Conservation (phyloP, 1,284 basidiomycete species). For the Pseudozyma pruni region DNA sequence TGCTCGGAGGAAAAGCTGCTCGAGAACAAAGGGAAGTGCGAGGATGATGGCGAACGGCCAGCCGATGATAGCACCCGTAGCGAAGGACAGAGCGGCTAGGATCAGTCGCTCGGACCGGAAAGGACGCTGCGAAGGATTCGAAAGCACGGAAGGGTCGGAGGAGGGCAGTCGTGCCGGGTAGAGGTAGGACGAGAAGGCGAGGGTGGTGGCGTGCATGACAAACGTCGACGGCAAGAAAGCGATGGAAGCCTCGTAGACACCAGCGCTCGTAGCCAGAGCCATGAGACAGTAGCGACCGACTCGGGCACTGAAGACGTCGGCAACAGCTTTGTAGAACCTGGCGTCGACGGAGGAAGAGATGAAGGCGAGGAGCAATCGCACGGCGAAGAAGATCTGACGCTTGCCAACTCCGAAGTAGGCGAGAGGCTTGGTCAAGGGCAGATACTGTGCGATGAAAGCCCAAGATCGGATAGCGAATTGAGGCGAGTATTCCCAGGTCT, state of each 20-base stretch:
- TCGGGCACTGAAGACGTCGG: slow-evolving; percentile 83
- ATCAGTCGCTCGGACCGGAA: slow-evolving; percentile 59
- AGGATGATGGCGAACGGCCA: slow-evolving; percentile 94
- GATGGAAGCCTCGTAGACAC: slow-evolving; percentile 90
- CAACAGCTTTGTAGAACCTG: slow-evolving; percentile 83
- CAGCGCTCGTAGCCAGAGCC: slow-evolving; percentile 83
- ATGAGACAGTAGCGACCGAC: slow-evolving; percentile 92
- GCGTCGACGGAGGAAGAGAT: slow-evolving; percentile 82
- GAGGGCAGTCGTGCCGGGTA: slow-evolving; percentile 72
- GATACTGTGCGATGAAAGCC: slow-evolving; percentile 80
- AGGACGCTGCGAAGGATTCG: slow-evolving; percentile 34
- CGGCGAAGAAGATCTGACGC: slow-evolving; percentile 86
- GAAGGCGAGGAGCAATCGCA: slow-evolving; percentile 82
- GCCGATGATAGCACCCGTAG: slow-evolving; percentile 85
- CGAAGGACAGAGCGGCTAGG: slow-evolving; percentile 78
- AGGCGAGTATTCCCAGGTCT: slow-evolving; percentile 97
- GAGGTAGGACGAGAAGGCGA: slow-evolving; percentile 82
- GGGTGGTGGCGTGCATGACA: slow-evolving; percentile 87
- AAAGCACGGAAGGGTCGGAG: slow-evolving; percentile 30
- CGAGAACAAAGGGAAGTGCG: slow-evolving; percentile 86
- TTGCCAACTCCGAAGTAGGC: slow-evolving; percentile 66
- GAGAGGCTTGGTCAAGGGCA: slow-evolving; percentile 27
- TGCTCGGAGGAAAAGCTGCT: slow-evolving; percentile 84
- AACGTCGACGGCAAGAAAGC: slow-evolving; percentile 82
- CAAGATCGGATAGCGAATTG: slow-evolving; percentile 90